Evolutionary conservation across 2,329 filamentous ascomycete species (phyloP), one percentile per base, ranked within the genome.

Genomic region (Verticillium isaacii): DNA sequence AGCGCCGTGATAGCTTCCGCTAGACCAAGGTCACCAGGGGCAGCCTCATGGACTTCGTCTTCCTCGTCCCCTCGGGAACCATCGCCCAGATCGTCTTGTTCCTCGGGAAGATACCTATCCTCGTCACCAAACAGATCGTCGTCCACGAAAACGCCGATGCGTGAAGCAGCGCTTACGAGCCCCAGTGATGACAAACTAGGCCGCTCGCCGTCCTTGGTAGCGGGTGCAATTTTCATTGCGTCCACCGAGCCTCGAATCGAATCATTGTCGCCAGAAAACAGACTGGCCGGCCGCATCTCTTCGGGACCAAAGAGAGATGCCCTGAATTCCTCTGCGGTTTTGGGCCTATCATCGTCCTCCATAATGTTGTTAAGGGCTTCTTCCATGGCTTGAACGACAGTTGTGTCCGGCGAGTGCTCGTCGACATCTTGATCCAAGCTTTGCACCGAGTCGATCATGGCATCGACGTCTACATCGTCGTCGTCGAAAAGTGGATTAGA

Each of bases 71-170:
- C 80, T 14, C 82, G 80, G 2, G 80, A 79, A 23, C 81, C 80
- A 25, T 81, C 82, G 11, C 87, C 85, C 1, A 83, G 82, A 62
- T 94, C 92, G 58, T 93, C 91, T 59, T 89, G 88, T 69, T 97
- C 93, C 68, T 97, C 94, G 59, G 93, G 90, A 6, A 93, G 80
- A 67, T 92, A 92, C 68, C 89, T 93, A 69, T 91, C 87, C 70
- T 96, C 92, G 66, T 98, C 94, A 1, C 88, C 90, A 72, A 97
- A 98, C 5, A 99, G 84, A 71, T 98, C 92, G 71, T 98, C 91
- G 67, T 97, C 91, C 7, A 91, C 87, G 73, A 99, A 99, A 2
- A 99, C 95, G 1, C 94, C 93, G 63, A 93, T 93, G 25, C 92
- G 89, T 17, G 91, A 92, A 15, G 92, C 91, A 6, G 90, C 89